Conservation (phyloP, 768 basidiomycete species). For the Trametopsis cervina region DNA sequence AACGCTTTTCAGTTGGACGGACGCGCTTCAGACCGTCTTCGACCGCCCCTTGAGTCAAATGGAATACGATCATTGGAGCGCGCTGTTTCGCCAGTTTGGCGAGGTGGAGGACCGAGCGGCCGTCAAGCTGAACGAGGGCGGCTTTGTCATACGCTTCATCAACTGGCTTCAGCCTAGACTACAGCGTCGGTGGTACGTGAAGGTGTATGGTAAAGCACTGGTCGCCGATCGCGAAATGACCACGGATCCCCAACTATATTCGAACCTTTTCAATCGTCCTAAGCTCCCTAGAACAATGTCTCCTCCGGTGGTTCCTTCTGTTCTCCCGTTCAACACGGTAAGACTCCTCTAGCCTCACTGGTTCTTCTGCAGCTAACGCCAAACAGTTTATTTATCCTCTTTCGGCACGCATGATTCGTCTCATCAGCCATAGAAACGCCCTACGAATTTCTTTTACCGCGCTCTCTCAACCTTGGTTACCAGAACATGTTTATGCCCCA, state of each 20-base stretch:
- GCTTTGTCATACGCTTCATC: conserved; percentile 38
- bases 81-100: conserved; percentile 26
- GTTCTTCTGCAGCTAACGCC: background rate
- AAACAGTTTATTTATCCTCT: conserved; percentile 38
- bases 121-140: conserved; percentile 29
- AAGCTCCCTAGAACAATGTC: conserved; percentile 19
- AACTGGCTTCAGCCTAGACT: conserved; percentile 35
- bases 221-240: conserved; percentile 12
- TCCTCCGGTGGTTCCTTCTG: conserved; percentile 30
- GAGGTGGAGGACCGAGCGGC: conserved; percentile 17
- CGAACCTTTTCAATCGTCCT: conserved; percentile 15
- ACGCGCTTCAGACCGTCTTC: conserved; percentile 24
- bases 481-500: conserved; percentile 31
- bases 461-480: conserved; percentile 35
- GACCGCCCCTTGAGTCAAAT: conserved; percentile 18
- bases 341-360: conserved; percentile 7
- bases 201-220: conserved; percentile 27
- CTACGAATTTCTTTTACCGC: conserved; percentile 37
- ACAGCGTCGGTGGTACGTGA: conserved; percentile 37
- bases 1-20: conserved; percentile 32
- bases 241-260: conserved; percentile 7
- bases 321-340: conserved; percentile 45
- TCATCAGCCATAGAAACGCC: conserved; percentile 42
- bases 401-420: conserved; percentile 31
- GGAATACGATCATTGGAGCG: conserved; percentile 27